These are phyloP conservation scores for Neostapfia colusana DNA, from an alignment of 176 grass and related monocot species.

Conservation along the genomic window DNA sequence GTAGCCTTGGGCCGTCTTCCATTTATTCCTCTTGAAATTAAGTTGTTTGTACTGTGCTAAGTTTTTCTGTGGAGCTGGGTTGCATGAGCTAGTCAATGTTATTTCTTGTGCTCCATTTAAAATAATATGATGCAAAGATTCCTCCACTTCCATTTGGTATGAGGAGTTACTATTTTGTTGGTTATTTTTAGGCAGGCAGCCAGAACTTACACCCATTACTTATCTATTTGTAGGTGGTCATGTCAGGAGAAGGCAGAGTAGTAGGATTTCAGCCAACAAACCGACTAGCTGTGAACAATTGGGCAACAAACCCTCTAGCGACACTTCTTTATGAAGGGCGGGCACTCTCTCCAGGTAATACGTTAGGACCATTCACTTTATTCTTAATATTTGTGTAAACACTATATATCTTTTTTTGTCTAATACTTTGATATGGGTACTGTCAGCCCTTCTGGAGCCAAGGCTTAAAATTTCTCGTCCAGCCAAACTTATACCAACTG, in stretches of 20 bases:
- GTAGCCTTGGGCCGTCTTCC: constrained; percentile 40
- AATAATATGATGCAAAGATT: constrained; percentile 19
- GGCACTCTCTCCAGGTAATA: constrained; percentile 65
- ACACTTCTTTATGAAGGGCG: constrained; percentile 56
- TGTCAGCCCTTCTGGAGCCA: constrained; percentile 72
- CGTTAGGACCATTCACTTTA: neutral
- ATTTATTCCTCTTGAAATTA: neutral
- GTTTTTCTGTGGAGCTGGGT: constrained; percentile 9
- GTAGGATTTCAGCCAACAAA: constrained; percentile 91
- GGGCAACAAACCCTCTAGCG: constrained; percentile 74
- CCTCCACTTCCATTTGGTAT: neutral
- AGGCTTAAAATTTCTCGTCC: constrained; percentile 67
- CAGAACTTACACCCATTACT: neutral
- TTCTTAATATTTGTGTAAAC: neutral
- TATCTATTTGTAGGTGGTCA: constrained; percentile 61
- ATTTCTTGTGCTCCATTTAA: neutral
- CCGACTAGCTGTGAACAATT: constrained; percentile 64
- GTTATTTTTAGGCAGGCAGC: constrained; percentile 2
- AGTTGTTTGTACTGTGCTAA: neutral
- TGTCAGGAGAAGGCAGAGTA: constrained; percentile 77
- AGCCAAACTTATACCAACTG: constrained; percentile 52
- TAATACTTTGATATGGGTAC: constrained; percentile 36
- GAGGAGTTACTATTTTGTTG: neutral
- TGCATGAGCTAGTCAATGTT: neutral
- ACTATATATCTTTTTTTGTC: constrained; percentile 3